These are phyloP conservation scores for Colletotrichum costaricense DNA, from an alignment of 2,329 filamentous ascomycete species.

Conservation along the genomic window DNA sequence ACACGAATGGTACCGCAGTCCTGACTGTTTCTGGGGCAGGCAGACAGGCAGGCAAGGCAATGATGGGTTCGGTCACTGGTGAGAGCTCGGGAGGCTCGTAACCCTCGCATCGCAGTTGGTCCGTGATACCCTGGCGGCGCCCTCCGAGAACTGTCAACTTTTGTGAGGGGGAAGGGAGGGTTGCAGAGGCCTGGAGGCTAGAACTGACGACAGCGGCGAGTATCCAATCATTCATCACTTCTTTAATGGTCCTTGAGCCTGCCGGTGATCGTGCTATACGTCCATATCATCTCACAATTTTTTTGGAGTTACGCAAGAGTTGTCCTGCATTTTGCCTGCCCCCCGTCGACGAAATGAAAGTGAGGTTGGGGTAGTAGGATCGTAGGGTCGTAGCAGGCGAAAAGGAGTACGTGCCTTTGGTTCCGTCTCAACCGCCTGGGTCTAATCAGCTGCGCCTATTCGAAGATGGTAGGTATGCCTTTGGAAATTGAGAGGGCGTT, in stretches of 20 bases:
- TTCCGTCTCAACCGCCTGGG: neutral
- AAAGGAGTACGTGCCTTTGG: neutral
- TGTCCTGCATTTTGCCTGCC: neutral
- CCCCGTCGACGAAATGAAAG: neutral
- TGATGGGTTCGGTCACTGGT: neutral
- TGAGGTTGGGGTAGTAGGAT: neutral
- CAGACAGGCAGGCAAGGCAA: neutral
- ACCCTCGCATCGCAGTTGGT: neutral
- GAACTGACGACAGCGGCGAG: neutral
- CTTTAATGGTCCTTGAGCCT: neutral
- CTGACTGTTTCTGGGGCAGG: neutral
- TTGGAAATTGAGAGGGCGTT: neutral
- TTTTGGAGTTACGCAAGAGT: too few species aligned
- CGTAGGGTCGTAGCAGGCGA: neutral
- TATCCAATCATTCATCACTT: neutral
- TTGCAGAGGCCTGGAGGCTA: too few species aligned
- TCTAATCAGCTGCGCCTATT: neutral
- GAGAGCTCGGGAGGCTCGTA: neutral
- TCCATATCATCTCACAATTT: too few species aligned
- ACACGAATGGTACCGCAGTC: conserved; percentile 1
- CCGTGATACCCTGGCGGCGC: neutral
- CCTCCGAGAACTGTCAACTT: neutral
- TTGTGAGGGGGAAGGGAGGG: too few species aligned
- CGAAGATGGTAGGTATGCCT: neutral
- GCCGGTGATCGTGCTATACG: too few species aligned